Base-by-base conservation (phyloP, 2,329 filamentous ascomycete genomes). In the Cytospora piceae region DNA sequence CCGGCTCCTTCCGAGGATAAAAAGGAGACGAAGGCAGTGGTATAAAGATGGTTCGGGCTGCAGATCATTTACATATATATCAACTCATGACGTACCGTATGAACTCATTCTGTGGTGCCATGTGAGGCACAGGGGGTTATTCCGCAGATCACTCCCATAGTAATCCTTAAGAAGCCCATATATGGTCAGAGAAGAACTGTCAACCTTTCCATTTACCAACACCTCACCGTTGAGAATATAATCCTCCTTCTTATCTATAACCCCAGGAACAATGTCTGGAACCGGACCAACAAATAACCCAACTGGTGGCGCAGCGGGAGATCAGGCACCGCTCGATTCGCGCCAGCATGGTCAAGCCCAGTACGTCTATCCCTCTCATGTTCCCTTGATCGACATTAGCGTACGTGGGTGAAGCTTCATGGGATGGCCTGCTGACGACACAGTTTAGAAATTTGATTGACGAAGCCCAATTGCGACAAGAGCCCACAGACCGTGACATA, bases 401-500 rank as follows among this genome's bases (percentile, higher is more conserved):
- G 46, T 20, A 22, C n/a, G 9, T 7, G 11, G 9, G 12, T 14
- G 4, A 11, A 14, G 3, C n/a, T 27, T 1, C 14, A 12, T 34
- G 17, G 6, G 8, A 6, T 20, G 11, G 29, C 17, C n/a, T 34
- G 27, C 53, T 62, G n/a, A 62, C 29, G 52, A n/a, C 24, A 29
- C 22, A 14, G 4, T n/a, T 9, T 7, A 62, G 60, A n/a, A 62
- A 62, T n/a, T 17, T 56, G 39, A 62, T 62, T n/a, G 37, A 62
- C 9, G 60, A 62, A 9, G 60, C 60, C n/a, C 53, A 56, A 37
- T 14, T 62, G 53, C 53, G 37, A n/a, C 60, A 62, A n/a, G 60
- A 62, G n/a, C 60, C 60, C 15, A 51, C 60, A 20, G 60, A 51
- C 53, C 52, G 60, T 51, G 60, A 62, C 37, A 62, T 62, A 17